These are phyloP conservation scores for Hypoxylon crocopeplum DNA, from an alignment of 495 filamentous ascomycete genomes.

Conservation along the genomic window DNA sequence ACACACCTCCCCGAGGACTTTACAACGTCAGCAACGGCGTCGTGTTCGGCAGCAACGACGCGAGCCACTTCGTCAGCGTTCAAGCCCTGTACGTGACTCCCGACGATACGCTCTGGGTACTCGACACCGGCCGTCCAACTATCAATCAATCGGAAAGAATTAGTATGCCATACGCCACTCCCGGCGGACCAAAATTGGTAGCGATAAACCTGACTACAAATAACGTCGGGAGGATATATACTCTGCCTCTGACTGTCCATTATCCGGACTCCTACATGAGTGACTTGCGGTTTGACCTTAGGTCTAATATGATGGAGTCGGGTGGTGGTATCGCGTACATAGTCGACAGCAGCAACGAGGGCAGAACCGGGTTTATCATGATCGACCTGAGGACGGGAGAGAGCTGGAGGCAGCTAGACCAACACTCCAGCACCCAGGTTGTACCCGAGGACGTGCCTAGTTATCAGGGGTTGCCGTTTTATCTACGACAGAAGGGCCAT, in stretches of 20 bases:
- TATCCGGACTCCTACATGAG: constrained; percentile 51
- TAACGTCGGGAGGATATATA: constrained; percentile 43
- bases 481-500: constrained; percentile 39
- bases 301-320: constrained; percentile 42
- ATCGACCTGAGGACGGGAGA: constrained; percentile 51
- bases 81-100: constrained; percentile 50
- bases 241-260: constrained; percentile 45
- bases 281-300: constrained; percentile 52
- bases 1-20: constrained; percentile 41
- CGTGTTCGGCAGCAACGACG: constrained; percentile 43
- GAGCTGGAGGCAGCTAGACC: constrained; percentile 47
- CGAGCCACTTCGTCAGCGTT: constrained; percentile 45
- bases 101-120: constrained; percentile 49
- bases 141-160: constrained; percentile 45
- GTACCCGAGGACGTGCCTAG: constrained; percentile 40
- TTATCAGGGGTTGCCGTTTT: constrained; percentile 33
- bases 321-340: constrained; percentile 50
- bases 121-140: constrained; percentile 50
- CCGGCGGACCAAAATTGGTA: constrained; percentile 51
- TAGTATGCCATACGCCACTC: constrained; percentile 47
- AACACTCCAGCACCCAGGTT: constrained; percentile 46
- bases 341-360: constrained; percentile 50
- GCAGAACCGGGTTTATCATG: constrained; percentile 51
- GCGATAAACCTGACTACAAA: constrained; percentile 47
- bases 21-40: constrained; percentile 42